Conservation (phyloP, 2,329 filamentous ascomycete genomes). For the Kalmusia sp. region DNA sequence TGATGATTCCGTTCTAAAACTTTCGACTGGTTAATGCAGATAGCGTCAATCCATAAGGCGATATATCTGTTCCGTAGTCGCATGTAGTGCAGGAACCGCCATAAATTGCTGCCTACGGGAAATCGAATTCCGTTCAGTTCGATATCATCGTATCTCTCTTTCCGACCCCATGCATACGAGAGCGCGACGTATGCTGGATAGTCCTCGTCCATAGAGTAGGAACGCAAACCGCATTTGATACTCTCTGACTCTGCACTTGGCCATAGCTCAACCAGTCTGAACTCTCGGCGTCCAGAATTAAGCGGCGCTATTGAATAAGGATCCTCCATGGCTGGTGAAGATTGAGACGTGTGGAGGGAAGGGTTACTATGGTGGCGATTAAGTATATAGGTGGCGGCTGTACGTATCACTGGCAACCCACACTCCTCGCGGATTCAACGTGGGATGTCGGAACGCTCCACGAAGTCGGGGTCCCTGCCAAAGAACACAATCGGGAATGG, state of each 20-base stretch:
- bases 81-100: slow-evolving; percentile 3
- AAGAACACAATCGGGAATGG: too few species aligned
- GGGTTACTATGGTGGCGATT: too few species aligned
- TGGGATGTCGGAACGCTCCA: too few species aligned
- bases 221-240: neutral
- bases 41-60: slow-evolving; percentile 13
- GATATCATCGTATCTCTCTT: neutral
- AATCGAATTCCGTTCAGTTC: neutral
- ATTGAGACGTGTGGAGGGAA: too few species aligned
- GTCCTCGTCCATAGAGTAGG: neutral
- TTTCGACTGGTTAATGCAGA: slow-evolving; percentile 15
- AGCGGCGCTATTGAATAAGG: neutral
- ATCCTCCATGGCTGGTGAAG: neutral
- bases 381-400: too few species aligned
- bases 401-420: too few species aligned
- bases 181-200: slow-evolving; percentile 1
- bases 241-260: neutral
- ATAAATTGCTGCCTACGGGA: neutral
- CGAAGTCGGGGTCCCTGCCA: too few species aligned
- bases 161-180: slow-evolving; percentile 3
- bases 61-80: neutral
- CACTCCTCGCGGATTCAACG: too few species aligned
- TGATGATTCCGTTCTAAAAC: slow-evolving; percentile 4
- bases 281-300: neutral
- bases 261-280: neutral